Base-by-base conservation (phyloP, 1,284 basidiomycete species). In the Anthracocystis walkeri region DNA sequence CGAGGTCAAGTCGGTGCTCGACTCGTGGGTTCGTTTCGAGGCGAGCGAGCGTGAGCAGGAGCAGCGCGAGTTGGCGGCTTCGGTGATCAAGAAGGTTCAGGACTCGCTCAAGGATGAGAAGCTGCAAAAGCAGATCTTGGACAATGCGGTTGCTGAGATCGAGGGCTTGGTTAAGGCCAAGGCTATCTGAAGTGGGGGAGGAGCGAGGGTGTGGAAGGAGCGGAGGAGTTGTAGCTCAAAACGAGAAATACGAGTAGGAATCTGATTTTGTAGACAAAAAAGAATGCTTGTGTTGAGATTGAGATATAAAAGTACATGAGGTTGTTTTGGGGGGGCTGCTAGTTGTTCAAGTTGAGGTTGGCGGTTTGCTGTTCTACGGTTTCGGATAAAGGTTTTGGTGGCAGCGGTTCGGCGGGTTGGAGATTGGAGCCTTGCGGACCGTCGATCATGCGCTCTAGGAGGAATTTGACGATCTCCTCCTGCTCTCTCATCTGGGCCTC, bases 11-110 rank as follows among this genome's bases (percentile, higher is more conserved):
- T 82, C 91, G 41, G 95, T 99, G 41, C 90, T 99, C 67, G 97
- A 99, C 89, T 93, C 92, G 86, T 98, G 96, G 95, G 95, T 96
- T 69, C 92, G 96, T 85, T 95, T 91, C 87, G 96, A 99, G 89
- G 95, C 97, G 85, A 93, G 95, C 87, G 89, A 91, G 86, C 94
- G 97, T 88, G 95, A 99, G 89, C 92, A 90, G 83, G 94, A 99
- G 89, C 97, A 99, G 90, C 89, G 90, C 38, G 92, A 93, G 60
- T 91, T 99, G 59, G 92, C 94, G 75, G 91, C 92, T 89, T 88
- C 89, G 63, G 92, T 99, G 84, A 92, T 96, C 81, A 90, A 90
- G 78, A 94, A 92, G 86, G 94, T 98, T 58, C 88, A 93, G 80
- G 90, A 91, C 83, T 89, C 89, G 81, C 87, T 99, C 78, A 88